Percentiles rank a stretch among this genome's conserved stretches.
Conservation (phyloP, 2,329 filamentous ascomycete species). For the Stemphylium vesicarium region DNA sequence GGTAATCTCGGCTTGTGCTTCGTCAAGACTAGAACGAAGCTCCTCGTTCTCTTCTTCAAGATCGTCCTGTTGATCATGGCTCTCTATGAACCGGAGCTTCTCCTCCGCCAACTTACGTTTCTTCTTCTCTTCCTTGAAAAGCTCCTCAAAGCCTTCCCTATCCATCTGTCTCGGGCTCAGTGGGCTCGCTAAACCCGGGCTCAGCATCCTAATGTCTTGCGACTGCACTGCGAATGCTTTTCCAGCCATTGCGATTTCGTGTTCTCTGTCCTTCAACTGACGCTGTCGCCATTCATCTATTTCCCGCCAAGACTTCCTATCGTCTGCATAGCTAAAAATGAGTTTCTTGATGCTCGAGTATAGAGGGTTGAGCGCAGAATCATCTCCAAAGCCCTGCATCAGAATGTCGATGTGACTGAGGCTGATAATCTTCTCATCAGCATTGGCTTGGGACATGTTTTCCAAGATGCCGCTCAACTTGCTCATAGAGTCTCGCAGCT, state of each 20-base stretch:
- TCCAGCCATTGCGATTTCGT: background rate
- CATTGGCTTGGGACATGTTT: background rate
- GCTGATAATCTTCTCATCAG: background rate
- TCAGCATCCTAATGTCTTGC: background rate
- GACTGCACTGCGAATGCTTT: background rate
- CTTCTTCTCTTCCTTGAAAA: background rate
- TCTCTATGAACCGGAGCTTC: background rate
- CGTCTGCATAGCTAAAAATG: too few species aligned
- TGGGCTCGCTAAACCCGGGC: background rate
- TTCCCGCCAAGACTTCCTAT: background rate
- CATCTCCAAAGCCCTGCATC: background rate
- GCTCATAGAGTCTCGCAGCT: background rate
- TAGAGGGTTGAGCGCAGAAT: background rate
- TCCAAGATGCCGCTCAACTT: background rate
- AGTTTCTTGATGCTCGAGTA: background rate
- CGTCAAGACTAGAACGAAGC: background rate
- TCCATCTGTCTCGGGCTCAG: background rate
- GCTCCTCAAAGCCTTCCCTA: background rate
- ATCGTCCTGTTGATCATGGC: background rate
- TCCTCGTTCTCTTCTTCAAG: slow-evolving; percentile 3
- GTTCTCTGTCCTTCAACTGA: background rate
- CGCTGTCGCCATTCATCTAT: background rate
- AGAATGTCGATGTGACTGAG: background rate
- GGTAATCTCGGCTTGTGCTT: background rate
- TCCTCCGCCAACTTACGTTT: background rate